Evolutionary conservation across 2,329 filamentous ascomycete species (phyloP), one percentile per base, ranked within the genome.

Genomic region (Blastomyces emzantsi): DNA sequence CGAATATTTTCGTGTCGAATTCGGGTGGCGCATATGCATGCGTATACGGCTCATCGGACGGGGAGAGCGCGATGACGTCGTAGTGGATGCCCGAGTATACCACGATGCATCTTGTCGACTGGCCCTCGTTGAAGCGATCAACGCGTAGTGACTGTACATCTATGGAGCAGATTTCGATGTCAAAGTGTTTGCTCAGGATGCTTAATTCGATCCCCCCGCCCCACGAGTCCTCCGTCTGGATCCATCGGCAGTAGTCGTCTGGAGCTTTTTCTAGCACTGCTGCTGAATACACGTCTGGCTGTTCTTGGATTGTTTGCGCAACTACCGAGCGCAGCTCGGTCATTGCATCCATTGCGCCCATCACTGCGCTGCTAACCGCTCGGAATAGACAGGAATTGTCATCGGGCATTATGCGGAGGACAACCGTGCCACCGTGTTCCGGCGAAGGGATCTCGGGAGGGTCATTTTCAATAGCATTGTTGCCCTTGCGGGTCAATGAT

Each of bases 381-480:
- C 92, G 89, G 76, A 97, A 97, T 71, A 97, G 86, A 77, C 93
- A 97, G 64, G 87, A 91, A 76, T 97, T 97, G 75, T 97, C 93
- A 72, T 97, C 93, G 4, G 92, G 91, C 93, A 97, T 97, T 60
- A 97, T 90, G 17, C 93, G 88, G 22, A 97, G 83, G 9, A 95
- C 89, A 22, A 84, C 75, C 1, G 81, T 83, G 57, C 83, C 84
- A 41, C 78, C 77, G 59, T 84, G 81, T 36, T 81, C 77, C 7
- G 84, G 81, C 0, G 87, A 79, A 0, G 81, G 77, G 1, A 88
- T 75, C 69, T 87, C 85, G 0, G 86, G 86, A 1, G 85, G 84
- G 66, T 89, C 85, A 56, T 80, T 79, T 51, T 83, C 78, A 30
- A 77, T 68, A 5, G 77, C 22, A 39, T 52, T 62, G 33, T 63